Percentiles rank a stretch among this genome's conserved stretches.
These are phyloP conservation scores for Neurospora tetraspora DNA, from an alignment of 495 filamentous ascomycete genomes.

Conservation along the genomic window DNA sequence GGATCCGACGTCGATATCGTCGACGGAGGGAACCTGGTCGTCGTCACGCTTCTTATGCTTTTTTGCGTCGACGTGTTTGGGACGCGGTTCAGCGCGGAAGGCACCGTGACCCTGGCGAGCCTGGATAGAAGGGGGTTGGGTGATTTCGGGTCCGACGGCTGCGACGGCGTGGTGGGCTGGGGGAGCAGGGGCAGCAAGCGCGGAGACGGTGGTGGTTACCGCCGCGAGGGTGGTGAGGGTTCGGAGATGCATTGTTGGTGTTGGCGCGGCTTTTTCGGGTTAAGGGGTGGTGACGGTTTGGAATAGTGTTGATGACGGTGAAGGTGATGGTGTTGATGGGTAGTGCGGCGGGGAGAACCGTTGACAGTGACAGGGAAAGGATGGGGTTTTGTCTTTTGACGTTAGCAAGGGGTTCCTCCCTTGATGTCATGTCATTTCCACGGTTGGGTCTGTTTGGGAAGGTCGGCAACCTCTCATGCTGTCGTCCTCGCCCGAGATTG, in stretches of 20 bases:
- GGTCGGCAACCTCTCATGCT: neutral
- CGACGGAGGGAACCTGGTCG: neutral
- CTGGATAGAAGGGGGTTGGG: neutral
- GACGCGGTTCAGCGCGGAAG: neutral
- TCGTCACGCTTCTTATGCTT: neutral
- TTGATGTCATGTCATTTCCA: neutral
- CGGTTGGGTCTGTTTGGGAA: neutral
- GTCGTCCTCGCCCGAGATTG: neutral
- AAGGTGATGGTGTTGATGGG: neutral
- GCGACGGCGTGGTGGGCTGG: neutral
- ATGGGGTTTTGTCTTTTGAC: neutral
- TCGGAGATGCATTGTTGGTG: neutral
- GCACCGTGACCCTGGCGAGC: neutral
- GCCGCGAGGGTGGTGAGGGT: neutral
- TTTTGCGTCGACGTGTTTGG: neutral
- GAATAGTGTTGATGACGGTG: neutral
- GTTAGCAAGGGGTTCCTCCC: neutral
- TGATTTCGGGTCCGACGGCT: neutral
- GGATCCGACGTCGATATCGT: neutral
- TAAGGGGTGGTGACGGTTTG: neutral
- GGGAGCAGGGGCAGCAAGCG: neutral
- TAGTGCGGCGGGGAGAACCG: neutral
- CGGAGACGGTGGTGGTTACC: neutral
- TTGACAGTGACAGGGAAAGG: neutral
- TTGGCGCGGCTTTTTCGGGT: neutral